phyloP scores from a whole-genome alignment of 2,329 filamentous ascomycete genomes.

The Ceratocystis cacaofunesta region DNA sequence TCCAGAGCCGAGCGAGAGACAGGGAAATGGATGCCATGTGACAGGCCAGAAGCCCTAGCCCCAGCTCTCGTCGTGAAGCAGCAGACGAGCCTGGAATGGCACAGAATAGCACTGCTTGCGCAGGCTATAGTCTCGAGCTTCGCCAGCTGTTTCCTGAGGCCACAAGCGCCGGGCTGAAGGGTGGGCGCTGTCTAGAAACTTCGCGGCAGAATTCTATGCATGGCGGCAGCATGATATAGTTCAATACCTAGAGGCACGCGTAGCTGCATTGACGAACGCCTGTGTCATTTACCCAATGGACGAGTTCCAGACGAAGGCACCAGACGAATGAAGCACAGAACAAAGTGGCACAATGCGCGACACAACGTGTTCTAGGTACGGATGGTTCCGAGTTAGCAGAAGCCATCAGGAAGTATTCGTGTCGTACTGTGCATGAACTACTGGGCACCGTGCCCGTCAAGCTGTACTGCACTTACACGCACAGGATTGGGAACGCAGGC shows the following conservation, averaged over 20 bases:
- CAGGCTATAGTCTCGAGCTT: too few species aligned
- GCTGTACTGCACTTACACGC: background rate
- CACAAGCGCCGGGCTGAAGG: too few species aligned
- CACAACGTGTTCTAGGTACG: background rate
- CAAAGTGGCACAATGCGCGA: background rate
- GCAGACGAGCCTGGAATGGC: too few species aligned
- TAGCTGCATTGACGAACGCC: slow-evolving; percentile 1
- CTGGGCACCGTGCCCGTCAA: background rate
- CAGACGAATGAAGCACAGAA: background rate
- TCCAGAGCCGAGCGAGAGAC: background rate
- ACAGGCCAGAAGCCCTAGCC: background rate
- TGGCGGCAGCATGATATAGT: background rate
- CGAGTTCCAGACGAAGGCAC: background rate
- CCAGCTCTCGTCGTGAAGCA: too few species aligned
- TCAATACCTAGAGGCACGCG: background rate
- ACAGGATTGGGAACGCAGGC: background rate
- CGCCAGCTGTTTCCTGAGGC: too few species aligned
- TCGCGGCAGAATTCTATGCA: background rate
- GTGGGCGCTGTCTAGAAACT: too few species aligned
- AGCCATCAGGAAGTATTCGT: background rate
- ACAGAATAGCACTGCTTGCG: too few species aligned
- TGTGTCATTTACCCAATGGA: background rate
- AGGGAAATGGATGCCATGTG: background rate
- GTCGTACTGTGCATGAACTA: background rate
- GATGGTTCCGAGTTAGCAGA: background rate